Base-by-base conservation (phyloP, 2,329 filamentous ascomycete genomes). In the Escovopsis sp. region DNA sequence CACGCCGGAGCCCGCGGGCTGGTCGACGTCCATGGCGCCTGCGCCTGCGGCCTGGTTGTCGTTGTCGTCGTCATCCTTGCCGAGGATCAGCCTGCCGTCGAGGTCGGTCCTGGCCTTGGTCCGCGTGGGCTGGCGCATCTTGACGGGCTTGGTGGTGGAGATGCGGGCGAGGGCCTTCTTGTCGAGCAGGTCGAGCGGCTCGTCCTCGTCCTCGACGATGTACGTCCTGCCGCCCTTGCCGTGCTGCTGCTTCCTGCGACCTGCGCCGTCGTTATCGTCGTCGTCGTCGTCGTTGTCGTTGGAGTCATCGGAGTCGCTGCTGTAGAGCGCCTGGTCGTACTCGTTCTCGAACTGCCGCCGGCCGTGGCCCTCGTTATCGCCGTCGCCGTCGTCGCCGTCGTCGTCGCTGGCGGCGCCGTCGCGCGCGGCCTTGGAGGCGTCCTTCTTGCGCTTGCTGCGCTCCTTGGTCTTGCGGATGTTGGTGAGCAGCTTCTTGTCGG, bases 391-490 rank as follows among this genome's bases (percentile, higher is more conserved):
- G 27, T 30, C 27, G 27, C 9, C 27, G 2, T 69, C 71, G 0
- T 69, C 71, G 3, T 74, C 70, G 6, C 68, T 73, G 7, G 71
- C 76, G 7, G 72, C 81, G 1, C 65, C 72, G 9, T 67, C 72
- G 7, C 66, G 71, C 27, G 70, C 76, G 37, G 66, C 72, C 51
- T 74, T 72, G 35, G 70, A 67, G 2, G 72, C 75, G 16, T 82
- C 82, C 71, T 87, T 94, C 71, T 87, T 88, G 63, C 81, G 79
- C 75, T 94, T 95, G 53, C 75, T 79, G 48, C 89, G 76, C 61
- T 96, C 89, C 59, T 87, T 84, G 31, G 84, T 87, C 69, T 98
- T 98, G 53, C 89, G 83, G 56, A 98, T 95, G 56, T 96, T 95
- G 55, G 79, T 73, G 34, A 98, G 81, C 42, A 98, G 70, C 62